phyloP scores from a whole-genome alignment of 129 eudicot genomes.

The Kitagawia praeruptora region DNA sequence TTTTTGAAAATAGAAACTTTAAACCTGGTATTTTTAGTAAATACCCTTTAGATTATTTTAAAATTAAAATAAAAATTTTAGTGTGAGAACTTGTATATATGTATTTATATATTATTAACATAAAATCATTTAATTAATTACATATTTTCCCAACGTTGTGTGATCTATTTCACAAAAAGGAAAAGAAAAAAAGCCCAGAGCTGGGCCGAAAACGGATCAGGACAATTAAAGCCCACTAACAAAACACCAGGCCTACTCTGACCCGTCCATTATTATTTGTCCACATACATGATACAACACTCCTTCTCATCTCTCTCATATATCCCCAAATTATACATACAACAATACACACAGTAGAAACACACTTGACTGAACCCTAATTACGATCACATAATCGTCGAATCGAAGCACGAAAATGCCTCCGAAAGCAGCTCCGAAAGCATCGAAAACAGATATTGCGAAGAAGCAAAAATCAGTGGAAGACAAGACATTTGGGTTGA shows the following conservation, averaged over 20 bases:
- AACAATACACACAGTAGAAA: neutral
- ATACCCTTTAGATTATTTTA: too few relatives aligned
- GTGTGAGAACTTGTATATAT: too few relatives aligned
- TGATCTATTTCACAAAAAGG: too few relatives aligned
- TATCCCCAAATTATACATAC: conserved; percentile 5
- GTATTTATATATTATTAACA: too few relatives aligned
- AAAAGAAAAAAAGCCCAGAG: too few relatives aligned
- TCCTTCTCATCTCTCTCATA: neutral
- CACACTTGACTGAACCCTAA: conserved; percentile 1
- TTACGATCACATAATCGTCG: neutral
- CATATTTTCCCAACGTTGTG: too few relatives aligned
- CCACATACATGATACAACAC: too few relatives aligned
- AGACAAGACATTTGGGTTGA: conserved; percentile 56
- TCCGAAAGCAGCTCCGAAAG: conserved; percentile 30
- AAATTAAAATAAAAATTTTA: too few relatives aligned
- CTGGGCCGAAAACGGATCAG: neutral
- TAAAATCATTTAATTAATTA: too few relatives aligned
- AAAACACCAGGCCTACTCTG: neutral
- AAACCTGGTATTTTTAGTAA: too few relatives aligned
- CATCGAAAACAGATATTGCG: conserved; percentile 42
- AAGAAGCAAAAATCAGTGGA: conserved; percentile 53
- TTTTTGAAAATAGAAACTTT: too few relatives aligned
- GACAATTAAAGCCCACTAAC: neutral
- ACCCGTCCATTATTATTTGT: neutral
- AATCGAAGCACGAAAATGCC: conserved; percentile 27